Base-by-base conservation (phyloP, 208 protist species). In the Sergeia podlipaevii region DNA sequence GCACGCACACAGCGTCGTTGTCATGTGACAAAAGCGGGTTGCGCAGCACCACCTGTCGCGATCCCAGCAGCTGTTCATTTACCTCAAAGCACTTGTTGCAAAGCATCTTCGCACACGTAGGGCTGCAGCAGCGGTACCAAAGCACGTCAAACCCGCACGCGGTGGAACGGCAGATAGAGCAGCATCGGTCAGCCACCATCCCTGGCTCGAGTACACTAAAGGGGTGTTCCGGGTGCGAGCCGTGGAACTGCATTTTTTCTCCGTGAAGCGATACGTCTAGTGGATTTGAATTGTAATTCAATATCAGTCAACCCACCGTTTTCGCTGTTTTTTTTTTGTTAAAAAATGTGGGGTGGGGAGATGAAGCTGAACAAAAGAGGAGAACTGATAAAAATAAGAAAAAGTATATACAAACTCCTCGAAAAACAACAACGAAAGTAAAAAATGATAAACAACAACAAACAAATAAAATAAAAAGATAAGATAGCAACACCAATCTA, bases 41-140 rank as follows among this genome's bases (percentile, higher is more conserved):
- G 27, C 80, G 85, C 10, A 88, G 82, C 33, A 93, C 79, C 27
- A 88, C 74, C 66, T 88, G 76, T 18, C 64, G 61, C 17, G 49
- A 34, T 6, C 69, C 55, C 24, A 93, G 70, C 37, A 89, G 54
- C 32, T 69, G 46, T 53, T 93, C 80, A 8, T 90, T 65, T 43
- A 93, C 79, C 30, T 80, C 68, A 46, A 87, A 83, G 66, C 85
- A 93, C 65, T 93, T 93, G 36, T 59, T 59, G 45, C 85, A 93
- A 3, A 93, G 58, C 2, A 84, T 41, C 21, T 74, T 78, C 30
- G 58, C 58, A 33, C 85, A 92, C 4, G 50, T 45, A 15, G 65
- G 48, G 4, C 70, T 65, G 7, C 50, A 46, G 65, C 85, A 92
- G 32, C 44, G 20, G 36, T 74, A 83, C 85, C 85, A 92, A 28